phyloP scores from a whole-genome alignment of 306 rosid genomes.

The Glycine latifolia region DNA sequence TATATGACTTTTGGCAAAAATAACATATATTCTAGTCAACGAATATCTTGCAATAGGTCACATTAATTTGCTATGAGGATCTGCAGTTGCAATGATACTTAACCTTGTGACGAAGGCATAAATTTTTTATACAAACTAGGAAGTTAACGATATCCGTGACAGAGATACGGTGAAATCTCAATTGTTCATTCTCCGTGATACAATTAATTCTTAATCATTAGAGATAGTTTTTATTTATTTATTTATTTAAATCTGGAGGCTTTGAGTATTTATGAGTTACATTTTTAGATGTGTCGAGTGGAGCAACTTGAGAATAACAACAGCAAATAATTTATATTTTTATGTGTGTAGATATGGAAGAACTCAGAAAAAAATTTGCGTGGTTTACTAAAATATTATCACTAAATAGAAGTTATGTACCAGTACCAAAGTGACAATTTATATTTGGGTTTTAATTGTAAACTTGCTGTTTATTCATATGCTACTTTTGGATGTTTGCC shows the following conservation, averaged over 20 bases:
- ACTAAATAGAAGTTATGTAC: constrained; percentile 14
- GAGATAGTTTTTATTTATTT: neutral
- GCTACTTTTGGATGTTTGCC: constrained; percentile 51
- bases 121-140: constrained; percentile 34
- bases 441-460: constrained; percentile 21
- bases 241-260: neutral
- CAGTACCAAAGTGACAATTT: neutral
- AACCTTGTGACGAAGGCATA: constrained; percentile 15
- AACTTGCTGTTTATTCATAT: constrained; percentile 23
- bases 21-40: constrained; percentile 25
- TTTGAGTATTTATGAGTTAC: constrained; percentile 4
- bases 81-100: constrained; percentile 40
- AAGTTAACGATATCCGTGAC: constrained; percentile 33
- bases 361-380: neutral
- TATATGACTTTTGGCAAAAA: neutral
- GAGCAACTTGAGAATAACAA: constrained; percentile 22
- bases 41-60: constrained; percentile 32
- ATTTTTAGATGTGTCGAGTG: constrained; percentile 23
- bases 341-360: neutral
- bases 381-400: constrained; percentile 12
- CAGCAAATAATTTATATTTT: constrained; percentile 14
- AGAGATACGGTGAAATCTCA: constrained; percentile 42
- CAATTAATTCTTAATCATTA: constrained; percentile 16
- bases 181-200: constrained; percentile 26
- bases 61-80: constrained; percentile 24